A percentile compares a stretch with the other conserved stretches of the same genome.
These are phyloP conservation scores for Eragrostis tef DNA, from an alignment of 202 grass and related monocot genomes.

Conservation along the genomic window DNA sequence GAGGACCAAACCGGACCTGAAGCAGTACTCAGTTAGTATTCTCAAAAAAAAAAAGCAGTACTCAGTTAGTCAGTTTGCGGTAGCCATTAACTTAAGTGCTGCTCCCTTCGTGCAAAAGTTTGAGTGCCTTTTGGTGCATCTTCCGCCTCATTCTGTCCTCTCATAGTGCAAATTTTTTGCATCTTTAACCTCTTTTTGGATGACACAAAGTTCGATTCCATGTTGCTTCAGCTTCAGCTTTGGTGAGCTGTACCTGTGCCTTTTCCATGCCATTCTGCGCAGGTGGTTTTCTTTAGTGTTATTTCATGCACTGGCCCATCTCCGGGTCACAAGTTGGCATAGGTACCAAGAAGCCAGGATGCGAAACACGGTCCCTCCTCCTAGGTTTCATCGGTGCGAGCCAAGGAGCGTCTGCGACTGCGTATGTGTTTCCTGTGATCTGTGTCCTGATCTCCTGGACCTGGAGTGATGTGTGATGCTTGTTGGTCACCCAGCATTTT, in stretches of 20 bases:
- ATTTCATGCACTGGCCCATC: conserved; percentile 20
- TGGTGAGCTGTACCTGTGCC: conserved; percentile 30
- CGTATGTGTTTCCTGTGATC: neutral
- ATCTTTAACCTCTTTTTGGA: conserved; percentile 40
- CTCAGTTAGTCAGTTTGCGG: too few species aligned
- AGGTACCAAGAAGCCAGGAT: conserved; percentile 24
- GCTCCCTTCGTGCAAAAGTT: conserved; percentile 19
- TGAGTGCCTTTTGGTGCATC: conserved; percentile 26
- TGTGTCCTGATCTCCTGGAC: neutral
- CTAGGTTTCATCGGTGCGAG: conserved; percentile 29
- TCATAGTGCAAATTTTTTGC: conserved; percentile 26
- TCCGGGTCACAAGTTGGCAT: conserved; percentile 28
- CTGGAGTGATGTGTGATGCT: neutral
- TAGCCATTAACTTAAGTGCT: conserved; percentile 32
- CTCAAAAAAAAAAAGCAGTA: too few species aligned
- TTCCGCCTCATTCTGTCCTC: conserved; percentile 36
- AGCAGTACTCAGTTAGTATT: neutral
- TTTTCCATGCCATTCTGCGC: conserved; percentile 16
- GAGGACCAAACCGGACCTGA: neutral
- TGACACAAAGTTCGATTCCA: conserved; percentile 37
- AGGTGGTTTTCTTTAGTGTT: conserved; percentile 3
- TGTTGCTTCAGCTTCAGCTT: conserved; percentile 28
- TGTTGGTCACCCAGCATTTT: neutral
- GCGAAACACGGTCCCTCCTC: conserved; percentile 11
- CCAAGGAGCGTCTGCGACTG: too few species aligned